A percentile compares a stretch with the other conserved stretches of the same genome.
These are phyloP conservation scores for Calonectria crousiana DNA, from an alignment of 2,329 filamentous ascomycete genomes.

Conservation along the genomic window DNA sequence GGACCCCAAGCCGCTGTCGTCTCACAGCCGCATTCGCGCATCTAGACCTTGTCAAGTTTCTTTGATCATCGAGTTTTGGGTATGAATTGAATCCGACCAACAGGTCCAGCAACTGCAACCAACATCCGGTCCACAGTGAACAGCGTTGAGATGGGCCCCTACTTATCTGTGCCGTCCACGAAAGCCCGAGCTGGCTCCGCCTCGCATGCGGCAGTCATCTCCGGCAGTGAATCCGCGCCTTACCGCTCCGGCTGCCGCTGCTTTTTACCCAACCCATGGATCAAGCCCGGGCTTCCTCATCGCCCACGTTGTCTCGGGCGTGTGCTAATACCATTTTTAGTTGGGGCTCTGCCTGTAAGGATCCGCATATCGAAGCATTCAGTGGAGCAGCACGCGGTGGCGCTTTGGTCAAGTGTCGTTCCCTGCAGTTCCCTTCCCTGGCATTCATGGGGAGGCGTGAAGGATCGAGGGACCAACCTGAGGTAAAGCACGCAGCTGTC, in stretches of 20 bases:
- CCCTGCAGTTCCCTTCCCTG: slow-evolving; percentile 5
- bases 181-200: background rate
- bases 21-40: background rate
- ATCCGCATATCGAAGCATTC: slow-evolving; percentile 17
- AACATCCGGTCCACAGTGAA: background rate
- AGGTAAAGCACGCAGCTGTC: background rate
- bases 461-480: slow-evolving; percentile 13
- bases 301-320: slow-evolving; percentile 6
- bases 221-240: background rate
- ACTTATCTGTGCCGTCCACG: background rate
- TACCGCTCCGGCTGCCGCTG: slow-evolving; percentile 1
- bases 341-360: slow-evolving; percentile 11
- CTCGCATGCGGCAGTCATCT: slow-evolving; percentile 18
- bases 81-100: background rate
- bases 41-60: background rate
- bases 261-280: slow-evolving; percentile 1
- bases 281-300: background rate
- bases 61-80: background rate
- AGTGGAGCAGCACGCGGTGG: background rate
- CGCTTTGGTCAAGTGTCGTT: slow-evolving; percentile 2
- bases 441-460: slow-evolving; percentile 4
- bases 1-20: background rate
- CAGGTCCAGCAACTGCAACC: background rate
- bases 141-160: background rate
- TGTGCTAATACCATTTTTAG: background rate